Evolutionary conservation across 2,329 filamentous ascomycete species (phyloP).

Genomic region (Cercospora sesami): DNA sequence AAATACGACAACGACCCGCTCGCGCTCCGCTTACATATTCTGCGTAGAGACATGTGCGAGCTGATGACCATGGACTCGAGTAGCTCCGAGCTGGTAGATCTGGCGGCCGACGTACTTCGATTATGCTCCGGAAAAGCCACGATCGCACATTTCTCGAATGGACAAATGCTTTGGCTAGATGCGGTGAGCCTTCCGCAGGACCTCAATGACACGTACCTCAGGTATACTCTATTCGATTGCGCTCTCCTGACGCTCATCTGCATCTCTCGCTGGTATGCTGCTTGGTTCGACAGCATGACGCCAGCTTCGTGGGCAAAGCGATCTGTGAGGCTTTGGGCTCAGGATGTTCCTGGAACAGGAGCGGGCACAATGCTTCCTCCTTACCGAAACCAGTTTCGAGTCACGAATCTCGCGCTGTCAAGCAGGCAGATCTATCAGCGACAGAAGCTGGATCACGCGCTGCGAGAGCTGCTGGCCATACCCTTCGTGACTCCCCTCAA

Average conservation of each 20-base stretch:
- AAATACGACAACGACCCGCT: background rate
- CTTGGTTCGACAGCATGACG: conserved; percentile 2
- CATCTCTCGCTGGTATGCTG: background rate
- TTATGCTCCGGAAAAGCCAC: conserved; percentile 7
- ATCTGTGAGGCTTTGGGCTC: conserved; percentile 3
- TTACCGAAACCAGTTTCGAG: background rate
- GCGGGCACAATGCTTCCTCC: background rate
- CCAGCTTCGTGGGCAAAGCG: background rate
- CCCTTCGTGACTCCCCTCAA: background rate
- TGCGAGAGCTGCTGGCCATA: background rate
- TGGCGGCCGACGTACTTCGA: background rate
- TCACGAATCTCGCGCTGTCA: background rate
- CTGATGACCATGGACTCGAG: background rate
- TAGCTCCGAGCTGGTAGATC: background rate
- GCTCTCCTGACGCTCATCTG: conserved; percentile 7
- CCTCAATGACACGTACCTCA: background rate
- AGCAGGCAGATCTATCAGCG: background rate
- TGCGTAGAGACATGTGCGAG: conserved; percentile 2
- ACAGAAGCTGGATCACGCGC: background rate
- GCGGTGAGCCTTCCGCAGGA: background rate
- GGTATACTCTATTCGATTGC: conserved; percentile 1
- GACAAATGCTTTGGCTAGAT: background rate
- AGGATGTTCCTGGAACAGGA: conserved; percentile 1
- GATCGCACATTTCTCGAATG: conserved; percentile 3
- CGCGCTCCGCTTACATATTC: background rate